Evolutionary conservation across 495 filamentous ascomycete genomes (phyloP).

Genomic region (Echria macrotheca): DNA sequence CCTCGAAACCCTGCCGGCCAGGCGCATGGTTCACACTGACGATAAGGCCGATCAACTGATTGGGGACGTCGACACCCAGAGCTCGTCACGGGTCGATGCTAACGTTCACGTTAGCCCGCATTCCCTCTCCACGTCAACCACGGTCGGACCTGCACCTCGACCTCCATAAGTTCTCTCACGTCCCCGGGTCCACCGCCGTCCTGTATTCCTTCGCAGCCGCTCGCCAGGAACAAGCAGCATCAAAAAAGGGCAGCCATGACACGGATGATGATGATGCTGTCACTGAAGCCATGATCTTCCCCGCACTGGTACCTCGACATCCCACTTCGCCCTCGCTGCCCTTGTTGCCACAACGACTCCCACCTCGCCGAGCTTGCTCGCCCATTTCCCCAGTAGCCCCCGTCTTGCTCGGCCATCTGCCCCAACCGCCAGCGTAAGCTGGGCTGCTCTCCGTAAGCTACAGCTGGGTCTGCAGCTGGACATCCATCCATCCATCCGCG

Average conservation of each 20-base stretch:
- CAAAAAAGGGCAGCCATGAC: too few relatives aligned
- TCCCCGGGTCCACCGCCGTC: too few relatives aligned
- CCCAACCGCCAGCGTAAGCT: too few relatives aligned
- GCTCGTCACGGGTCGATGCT: slow-evolving; percentile 23
- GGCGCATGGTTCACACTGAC: slow-evolving; percentile 12
- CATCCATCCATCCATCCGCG: too few relatives aligned
- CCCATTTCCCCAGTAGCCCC: background rate
- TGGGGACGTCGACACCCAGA: slow-evolving; percentile 19
- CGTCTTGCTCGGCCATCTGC: too few relatives aligned
- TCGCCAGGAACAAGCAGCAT: too few relatives aligned
- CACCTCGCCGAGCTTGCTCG: background rate
- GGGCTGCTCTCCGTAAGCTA: too few relatives aligned
- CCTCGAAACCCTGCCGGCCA: slow-evolving; percentile 2
- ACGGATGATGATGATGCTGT: slow-evolving; percentile 8
- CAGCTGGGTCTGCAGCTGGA: too few relatives aligned
- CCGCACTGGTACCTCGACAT: slow-evolving; percentile 15
- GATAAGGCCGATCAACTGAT: slow-evolving; percentile 31
- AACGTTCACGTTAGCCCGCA: slow-evolving; percentile 12
- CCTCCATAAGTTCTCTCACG: background rate
- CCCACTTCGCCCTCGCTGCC: slow-evolving; percentile 2
- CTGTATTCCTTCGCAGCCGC: too few relatives aligned
- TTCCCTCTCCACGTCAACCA: slow-evolving; percentile 14
- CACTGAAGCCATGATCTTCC: slow-evolving; percentile 25
- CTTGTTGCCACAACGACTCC: background rate
- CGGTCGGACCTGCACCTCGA: background rate